Percentiles rank a stretch among this genome's conserved stretches.
Evolutionary conservation across 345 rosid species (phyloP).

Genomic region (Populus simonii): DNA sequence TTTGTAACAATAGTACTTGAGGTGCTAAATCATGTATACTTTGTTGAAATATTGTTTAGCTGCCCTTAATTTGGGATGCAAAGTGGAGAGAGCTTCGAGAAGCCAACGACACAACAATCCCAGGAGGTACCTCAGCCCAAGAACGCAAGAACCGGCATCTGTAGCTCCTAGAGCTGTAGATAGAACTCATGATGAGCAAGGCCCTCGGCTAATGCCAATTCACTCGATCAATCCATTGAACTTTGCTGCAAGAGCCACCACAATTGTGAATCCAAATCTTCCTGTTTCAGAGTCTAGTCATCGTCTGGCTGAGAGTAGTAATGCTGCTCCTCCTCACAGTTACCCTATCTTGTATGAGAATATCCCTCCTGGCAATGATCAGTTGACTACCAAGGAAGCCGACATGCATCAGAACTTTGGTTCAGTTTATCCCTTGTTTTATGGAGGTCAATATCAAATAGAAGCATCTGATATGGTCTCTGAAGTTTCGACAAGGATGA

Average conservation of each 20-base stretch:
- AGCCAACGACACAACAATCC: constrained; percentile 87
- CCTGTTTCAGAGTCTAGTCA: constrained; percentile 26
- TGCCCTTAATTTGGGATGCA: constrained; percentile 88
- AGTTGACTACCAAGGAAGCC: constrained; percentile 36
- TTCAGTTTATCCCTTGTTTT: constrained; percentile 68
- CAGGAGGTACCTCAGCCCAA: constrained; percentile 75
- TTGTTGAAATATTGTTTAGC: constrained; percentile 44
- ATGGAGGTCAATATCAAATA: constrained; percentile 44
- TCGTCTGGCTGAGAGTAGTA: constrained; percentile 26
- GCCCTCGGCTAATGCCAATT: constrained; percentile 29
- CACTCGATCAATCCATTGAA: constrained; percentile 34
- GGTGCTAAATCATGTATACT: background rate
- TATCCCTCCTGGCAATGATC: constrained; percentile 24
- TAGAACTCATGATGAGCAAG: constrained; percentile 29
- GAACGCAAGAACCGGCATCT: constrained; percentile 51
- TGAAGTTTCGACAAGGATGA: constrained; percentile 33
- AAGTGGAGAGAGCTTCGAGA: constrained; percentile 91
- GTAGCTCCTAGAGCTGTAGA: constrained; percentile 33
- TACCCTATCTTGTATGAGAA: constrained; percentile 45
- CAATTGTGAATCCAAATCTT: constrained; percentile 16
- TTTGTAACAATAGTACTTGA: background rate
- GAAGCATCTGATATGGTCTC: constrained; percentile 36
- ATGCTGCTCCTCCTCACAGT: constrained; percentile 31
- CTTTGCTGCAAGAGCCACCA: constrained; percentile 30
- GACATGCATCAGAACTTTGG: constrained; percentile 38